Base-by-base conservation (phyloP, 169 alveolate species). In the Toxoplasma gondii region DNA sequence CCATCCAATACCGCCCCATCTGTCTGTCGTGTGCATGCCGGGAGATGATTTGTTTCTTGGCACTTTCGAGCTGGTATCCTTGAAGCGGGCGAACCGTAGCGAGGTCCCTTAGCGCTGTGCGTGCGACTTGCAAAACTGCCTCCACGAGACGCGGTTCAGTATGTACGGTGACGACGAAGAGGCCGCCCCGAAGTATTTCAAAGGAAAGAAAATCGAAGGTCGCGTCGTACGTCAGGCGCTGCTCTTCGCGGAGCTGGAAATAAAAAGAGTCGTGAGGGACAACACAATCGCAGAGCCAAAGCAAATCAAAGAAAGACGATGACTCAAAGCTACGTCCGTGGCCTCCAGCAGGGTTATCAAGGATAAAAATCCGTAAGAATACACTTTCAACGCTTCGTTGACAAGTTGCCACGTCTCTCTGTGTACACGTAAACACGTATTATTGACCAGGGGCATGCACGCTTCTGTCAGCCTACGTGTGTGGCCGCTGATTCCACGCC, bases 151-250 rank as follows among this genome's bases (percentile, higher is more conserved):
- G 81, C 41, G 96, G 97, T 83, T 96, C 95, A 53, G 98, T 96
- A 95, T 96, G 97, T 39, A 96, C 97, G 41, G 98, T 93, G 36
- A 97, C 87, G 34, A 97, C 96, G 94, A 94, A 97, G 78, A 96
- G 94, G 17, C 98, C 98, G 34, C 97, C 97, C 91, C 96, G 93
- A 53, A 96, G 96, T 44, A 96, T 96, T 92, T 97, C 98, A 84
- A 97, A 96, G 83, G 96, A 93, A 96, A 96, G 93, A 78, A 97
- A 96, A 74, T 97, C 98, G 87, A 97, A 96, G 7, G 96, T 95
- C 43, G 98, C 96, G 49, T 97, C 98, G 92, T 97, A 97, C 44
- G 98, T 97, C 94, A 97, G 93, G 83, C 97, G 97, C 95, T 97
- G 96, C 95, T 97, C 97, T 53, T 97, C 97, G 81, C 98, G 94